These are phyloP conservation scores for Parvularia atlantis DNA, from an alignment of 78 protist species.

Conservation along the genomic window DNA sequence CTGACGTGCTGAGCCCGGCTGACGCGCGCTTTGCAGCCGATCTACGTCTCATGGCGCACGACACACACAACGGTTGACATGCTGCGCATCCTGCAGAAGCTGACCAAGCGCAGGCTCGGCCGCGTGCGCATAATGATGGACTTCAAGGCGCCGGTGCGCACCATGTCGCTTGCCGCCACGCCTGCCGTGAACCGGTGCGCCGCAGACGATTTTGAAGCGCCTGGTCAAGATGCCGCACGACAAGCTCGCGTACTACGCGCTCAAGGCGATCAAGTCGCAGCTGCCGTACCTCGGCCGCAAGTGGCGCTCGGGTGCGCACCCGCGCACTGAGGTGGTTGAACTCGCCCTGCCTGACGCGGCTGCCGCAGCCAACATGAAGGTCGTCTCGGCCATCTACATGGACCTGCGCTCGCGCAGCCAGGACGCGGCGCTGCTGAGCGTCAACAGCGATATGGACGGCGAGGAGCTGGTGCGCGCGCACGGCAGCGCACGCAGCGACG, in stretches of 20 bases:
- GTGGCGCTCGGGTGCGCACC: neutral
- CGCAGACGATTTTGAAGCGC: neutral
- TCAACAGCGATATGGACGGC: neutral
- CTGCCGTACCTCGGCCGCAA: neutral
- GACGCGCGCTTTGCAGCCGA: too few relatives aligned
- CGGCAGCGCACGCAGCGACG: too few relatives aligned
- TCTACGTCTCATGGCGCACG: too few relatives aligned
- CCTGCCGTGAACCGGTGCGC: neutral
- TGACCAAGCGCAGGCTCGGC: neutral
- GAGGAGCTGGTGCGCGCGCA: too few relatives aligned
- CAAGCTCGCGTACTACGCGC: neutral
- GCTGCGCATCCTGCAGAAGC: slow-evolving; percentile 3
- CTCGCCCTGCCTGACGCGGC: neutral
- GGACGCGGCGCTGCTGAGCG: neutral
- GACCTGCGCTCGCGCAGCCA: neutral
- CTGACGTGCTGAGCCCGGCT: too few relatives aligned
- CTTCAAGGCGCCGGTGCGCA: neutral
- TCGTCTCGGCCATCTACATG: neutral
- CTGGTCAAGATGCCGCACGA: neutral
- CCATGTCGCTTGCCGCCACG: neutral
- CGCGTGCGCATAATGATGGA: neutral
- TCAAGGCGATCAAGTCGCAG: neutral
- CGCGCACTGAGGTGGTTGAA: neutral
- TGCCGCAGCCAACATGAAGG: neutral
- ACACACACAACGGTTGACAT: neutral